Evolutionary conservation across 768 basidiomycete species (phyloP).

Genomic region (Scleroderma bovista): DNA sequence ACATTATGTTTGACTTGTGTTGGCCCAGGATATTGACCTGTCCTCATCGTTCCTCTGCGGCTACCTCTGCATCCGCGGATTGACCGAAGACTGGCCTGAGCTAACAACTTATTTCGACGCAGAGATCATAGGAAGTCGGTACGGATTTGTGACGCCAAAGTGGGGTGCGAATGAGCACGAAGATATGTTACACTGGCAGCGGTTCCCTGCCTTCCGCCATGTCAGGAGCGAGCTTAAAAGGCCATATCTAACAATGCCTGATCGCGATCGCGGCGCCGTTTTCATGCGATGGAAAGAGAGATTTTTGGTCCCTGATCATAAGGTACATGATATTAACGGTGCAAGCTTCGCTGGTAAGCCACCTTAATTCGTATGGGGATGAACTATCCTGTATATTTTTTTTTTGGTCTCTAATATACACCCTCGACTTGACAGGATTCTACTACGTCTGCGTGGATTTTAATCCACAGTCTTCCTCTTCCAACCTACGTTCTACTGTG

Average conservation of each 20-base stretch:
- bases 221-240: slow-evolving; percentile 74
- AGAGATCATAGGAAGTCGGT: slow-evolving; percentile 86
- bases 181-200: slow-evolving; percentile 91
- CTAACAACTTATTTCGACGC: slow-evolving; percentile 96
- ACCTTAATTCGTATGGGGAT: slow-evolving; percentile 2
- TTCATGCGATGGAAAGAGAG: slow-evolving; percentile 98
- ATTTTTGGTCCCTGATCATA: slow-evolving; percentile 93
- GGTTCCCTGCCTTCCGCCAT: slow-evolving; percentile 86
- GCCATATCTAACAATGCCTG: slow-evolving; percentile 73
- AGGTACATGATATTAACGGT: slow-evolving; percentile 89
- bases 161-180: slow-evolving; percentile 91
- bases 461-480: slow-evolving; percentile 51
- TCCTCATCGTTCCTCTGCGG: slow-evolving; percentile 81
- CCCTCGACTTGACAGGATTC: slow-evolving; percentile 55
- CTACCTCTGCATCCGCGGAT: slow-evolving; percentile 86
- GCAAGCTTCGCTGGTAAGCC: slow-evolving; percentile 88
- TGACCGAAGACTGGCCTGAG: slow-evolving; percentile 93
- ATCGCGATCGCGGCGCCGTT: slow-evolving; percentile 72
- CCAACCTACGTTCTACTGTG: slow-evolving; percentile 25
- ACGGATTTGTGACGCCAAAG: slow-evolving; percentile 86
- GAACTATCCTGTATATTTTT: not conserved
- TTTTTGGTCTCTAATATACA: slow-evolving; percentile 13
- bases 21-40: slow-evolving; percentile 79
- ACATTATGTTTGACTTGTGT: slow-evolving; percentile 4
- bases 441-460: slow-evolving; percentile 96